A percentile compares a stretch with the other conserved stretches of the same genome.
phyloP scores from a whole-genome alignment of 129 eudicot species.

The Cynara cardunculus region DNA sequence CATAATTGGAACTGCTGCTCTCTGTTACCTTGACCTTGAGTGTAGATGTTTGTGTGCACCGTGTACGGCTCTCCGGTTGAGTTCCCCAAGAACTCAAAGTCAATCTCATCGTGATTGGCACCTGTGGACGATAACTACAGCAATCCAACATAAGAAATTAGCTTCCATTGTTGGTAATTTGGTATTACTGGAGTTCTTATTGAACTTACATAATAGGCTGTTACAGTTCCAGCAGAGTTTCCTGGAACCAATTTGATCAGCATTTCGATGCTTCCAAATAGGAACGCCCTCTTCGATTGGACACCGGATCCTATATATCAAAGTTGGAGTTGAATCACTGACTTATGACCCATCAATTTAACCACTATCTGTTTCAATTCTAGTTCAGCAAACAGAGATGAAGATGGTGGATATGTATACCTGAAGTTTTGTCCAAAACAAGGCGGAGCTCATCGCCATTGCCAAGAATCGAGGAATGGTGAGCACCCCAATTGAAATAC shows the following conservation, averaged over 20 bases:
- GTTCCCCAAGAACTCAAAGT: conserved; percentile 84
- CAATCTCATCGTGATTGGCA: conserved; percentile 58
- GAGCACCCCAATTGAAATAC: conserved; percentile 51
- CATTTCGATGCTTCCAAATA: conserved; percentile 64
- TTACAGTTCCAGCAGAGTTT: conserved; percentile 69
- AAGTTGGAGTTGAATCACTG: neutral
- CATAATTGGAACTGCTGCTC: conserved; percentile 65
- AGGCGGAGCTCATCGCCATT: conserved; percentile 49
- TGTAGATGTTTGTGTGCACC: conserved; percentile 63
- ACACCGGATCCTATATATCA: conserved; percentile 49
- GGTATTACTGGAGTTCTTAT: neutral
- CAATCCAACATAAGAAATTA: neutral
- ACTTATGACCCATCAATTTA: neutral
- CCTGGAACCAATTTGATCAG: conserved; percentile 51
- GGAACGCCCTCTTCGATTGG: conserved; percentile 41
- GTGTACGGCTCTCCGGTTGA: conserved; percentile 59
- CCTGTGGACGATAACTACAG: conserved; percentile 55
- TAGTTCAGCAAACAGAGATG: neutral
- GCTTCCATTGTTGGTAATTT: neutral
- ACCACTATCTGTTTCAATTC: too few relatives aligned
- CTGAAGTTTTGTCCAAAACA: conserved; percentile 55
- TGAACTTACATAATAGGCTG: conserved; percentile 51
- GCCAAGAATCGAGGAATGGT: conserved; percentile 35
- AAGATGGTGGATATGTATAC: conserved; percentile 16
- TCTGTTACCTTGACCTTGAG: conserved; percentile 59